These are phyloP conservation scores for Coffea eugenioides DNA, from an alignment of 257 asterid species.

Conservation along the genomic window DNA sequence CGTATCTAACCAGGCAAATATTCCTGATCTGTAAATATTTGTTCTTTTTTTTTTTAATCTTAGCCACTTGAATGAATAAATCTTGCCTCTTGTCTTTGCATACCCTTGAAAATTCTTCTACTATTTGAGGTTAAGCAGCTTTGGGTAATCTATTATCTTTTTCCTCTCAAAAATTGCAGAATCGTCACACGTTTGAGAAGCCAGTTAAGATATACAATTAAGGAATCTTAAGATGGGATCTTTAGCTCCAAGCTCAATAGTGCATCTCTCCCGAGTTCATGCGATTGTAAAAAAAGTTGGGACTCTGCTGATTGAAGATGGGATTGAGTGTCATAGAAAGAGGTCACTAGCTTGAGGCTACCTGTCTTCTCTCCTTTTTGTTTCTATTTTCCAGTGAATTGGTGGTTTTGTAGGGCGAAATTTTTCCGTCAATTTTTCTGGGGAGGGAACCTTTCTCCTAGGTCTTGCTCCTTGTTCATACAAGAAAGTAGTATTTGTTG, in stretches of 20 bases:
- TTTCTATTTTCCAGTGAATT: not conserved
- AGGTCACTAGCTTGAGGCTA: conserved; percentile 3
- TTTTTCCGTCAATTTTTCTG: conserved; percentile 12
- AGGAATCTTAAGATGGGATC: conserved; percentile 15
- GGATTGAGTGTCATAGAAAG: conserved; percentile 4
- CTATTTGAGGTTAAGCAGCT: not conserved
- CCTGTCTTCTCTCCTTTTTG: not conserved
- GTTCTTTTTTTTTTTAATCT: not conserved
- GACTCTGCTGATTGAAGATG: conserved; percentile 7
- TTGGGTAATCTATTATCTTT: conserved; percentile 9
- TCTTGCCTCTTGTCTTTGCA: not conserved
- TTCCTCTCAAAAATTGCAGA: conserved; percentile 51
- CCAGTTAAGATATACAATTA: conserved; percentile 88
- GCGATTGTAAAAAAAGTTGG: conserved; percentile 13
- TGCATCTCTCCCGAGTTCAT: conserved; percentile 4
- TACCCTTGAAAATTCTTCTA: not conserved
- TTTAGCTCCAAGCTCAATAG: conserved; percentile 6
- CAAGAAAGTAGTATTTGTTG: not conserved
- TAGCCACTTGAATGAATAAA: not conserved
- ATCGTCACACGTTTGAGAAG: conserved; percentile 85
- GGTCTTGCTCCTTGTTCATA: not conserved
- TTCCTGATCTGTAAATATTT: not conserved
- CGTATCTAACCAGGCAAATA: conserved; percentile 64
- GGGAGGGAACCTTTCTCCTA: conserved; percentile 17
- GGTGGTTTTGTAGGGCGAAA: conserved; percentile 23